These are phyloP conservation scores for Discostella stelligeroides DNA, from an alignment of 108 stramenopile species.

Conservation along the genomic window DNA sequence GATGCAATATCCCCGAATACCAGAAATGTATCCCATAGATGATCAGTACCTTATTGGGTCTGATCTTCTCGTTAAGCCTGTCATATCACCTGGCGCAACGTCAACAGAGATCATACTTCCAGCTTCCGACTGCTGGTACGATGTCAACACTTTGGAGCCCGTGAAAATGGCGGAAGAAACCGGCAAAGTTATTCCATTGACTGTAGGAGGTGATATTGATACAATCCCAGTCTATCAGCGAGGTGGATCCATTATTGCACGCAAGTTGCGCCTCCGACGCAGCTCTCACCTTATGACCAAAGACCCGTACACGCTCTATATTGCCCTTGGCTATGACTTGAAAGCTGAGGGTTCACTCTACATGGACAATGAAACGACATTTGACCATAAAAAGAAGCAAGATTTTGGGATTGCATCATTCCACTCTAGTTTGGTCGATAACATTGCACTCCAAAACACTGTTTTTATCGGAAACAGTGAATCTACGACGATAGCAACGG, in stretches of 20 bases:
- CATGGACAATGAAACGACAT: slow-evolving; percentile 97
- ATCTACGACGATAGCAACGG: slow-evolving; percentile 36
- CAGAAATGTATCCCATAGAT: slow-evolving; percentile 65
- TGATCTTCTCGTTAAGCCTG: slow-evolving; percentile 97
- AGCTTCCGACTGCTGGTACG: slow-evolving; percentile 78
- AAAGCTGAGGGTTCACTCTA: slow-evolving; percentile 86
- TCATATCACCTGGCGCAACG: slow-evolving; percentile 83
- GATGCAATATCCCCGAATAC: slow-evolving; percentile 89
- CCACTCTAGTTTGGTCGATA: slow-evolving; percentile 46
- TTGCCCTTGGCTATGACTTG: slow-evolving; percentile 79
- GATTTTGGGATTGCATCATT: slow-evolving; percentile 73
- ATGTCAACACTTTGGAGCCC: slow-evolving; percentile 76
- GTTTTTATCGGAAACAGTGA: slow-evolving; percentile 56
- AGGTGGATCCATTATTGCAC: slow-evolving; percentile 88
- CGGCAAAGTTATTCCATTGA: slow-evolving; percentile 36
- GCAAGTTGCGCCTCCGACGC: slow-evolving; percentile 94
- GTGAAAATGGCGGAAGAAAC: slow-evolving; percentile 51
- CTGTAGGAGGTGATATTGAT: slow-evolving; percentile 81
- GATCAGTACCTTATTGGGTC: slow-evolving; percentile 95
- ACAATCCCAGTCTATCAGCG: slow-evolving; percentile 93
- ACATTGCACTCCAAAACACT: slow-evolving; percentile 50
- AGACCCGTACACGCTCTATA: slow-evolving; percentile 97
- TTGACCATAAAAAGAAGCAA: slow-evolving; percentile 66
- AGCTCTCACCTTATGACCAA: slow-evolving; percentile 84
- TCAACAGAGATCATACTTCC: slow-evolving; percentile 82